Percentiles rank a stretch among this genome's conserved stretches.
These are phyloP conservation scores for Candolleomyces efflorescens DNA, from an alignment of 768 basidiomycete species.

Conservation along the genomic window DNA sequence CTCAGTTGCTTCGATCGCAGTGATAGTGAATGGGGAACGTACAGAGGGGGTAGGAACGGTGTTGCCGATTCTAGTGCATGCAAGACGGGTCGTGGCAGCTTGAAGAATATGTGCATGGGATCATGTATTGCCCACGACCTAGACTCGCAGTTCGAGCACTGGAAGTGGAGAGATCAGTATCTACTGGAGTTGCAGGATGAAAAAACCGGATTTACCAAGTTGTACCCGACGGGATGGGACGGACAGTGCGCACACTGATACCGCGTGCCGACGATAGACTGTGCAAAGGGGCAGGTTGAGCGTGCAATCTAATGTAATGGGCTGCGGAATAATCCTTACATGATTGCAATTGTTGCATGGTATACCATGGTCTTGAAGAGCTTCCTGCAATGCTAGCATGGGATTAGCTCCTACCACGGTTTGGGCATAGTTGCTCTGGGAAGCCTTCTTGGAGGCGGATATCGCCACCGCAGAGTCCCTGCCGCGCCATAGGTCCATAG, in stretches of 20 bases:
- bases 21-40: slow-evolving; percentile 18
- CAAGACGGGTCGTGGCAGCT: slow-evolving; percentile 76
- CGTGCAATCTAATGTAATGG: not conserved
- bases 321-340: slow-evolving; percentile 31
- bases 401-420: slow-evolving; percentile 55
- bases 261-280: slow-evolving; percentile 74
- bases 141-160: slow-evolving; percentile 82
- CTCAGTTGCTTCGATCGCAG: not conserved
- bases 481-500: slow-evolving; percentile 70
- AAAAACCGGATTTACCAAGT: slow-evolving; percentile 51
- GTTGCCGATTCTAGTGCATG: slow-evolving; percentile 42
- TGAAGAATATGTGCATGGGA: slow-evolving; percentile 84
- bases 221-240: slow-evolving; percentile 66
- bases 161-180: not conserved
- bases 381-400: slow-evolving; percentile 28
- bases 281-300: not conserved
- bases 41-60: slow-evolving; percentile 73
- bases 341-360: slow-evolving; percentile 58
- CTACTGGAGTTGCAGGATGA: not conserved
- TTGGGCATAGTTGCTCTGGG: slow-evolving; percentile 57
- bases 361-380: slow-evolving; percentile 50
- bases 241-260: slow-evolving; percentile 93
- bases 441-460: slow-evolving; percentile 28
- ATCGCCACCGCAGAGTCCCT: slow-evolving; percentile 65
- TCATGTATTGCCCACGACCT: slow-evolving; percentile 79